Conservation (phyloP, 768 basidiomycete genomes). For the Leccinum disarticulatum region DNA sequence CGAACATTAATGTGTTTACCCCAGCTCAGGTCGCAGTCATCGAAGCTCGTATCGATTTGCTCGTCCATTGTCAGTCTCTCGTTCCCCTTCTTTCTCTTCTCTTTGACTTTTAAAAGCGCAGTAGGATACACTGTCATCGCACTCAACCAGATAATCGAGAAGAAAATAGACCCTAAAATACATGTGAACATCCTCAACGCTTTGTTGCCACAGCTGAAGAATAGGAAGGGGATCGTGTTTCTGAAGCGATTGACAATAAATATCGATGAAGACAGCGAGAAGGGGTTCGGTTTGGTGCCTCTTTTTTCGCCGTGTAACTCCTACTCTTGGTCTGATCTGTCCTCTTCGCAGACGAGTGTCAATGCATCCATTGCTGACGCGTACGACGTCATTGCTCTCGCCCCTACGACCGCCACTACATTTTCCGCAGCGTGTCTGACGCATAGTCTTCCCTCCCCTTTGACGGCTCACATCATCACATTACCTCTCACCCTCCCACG, state of each 20-base stretch:
- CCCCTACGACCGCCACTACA: conserved; percentile 68
- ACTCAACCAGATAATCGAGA: conserved; percentile 70
- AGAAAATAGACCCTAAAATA: conserved; percentile 68
- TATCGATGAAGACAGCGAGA: conserved; percentile 81
- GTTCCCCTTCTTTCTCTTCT: neutral
- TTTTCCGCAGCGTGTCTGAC: conserved; percentile 82
- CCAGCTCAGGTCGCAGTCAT: conserved; percentile 55
- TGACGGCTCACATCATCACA: conserved; percentile 80
- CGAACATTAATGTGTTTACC: conserved; percentile 42
- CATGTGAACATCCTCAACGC: conserved; percentile 64
- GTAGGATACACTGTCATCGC: conserved; percentile 87
- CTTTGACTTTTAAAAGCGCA: conserved; percentile 32
- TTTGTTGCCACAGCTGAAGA: conserved; percentile 59
- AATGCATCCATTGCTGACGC: conserved; percentile 57
- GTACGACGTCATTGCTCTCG: conserved; percentile 78
- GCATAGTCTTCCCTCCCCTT: conserved; percentile 69
- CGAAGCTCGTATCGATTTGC: conserved; percentile 64
- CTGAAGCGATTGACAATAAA: conserved; percentile 80
- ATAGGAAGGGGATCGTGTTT: conserved; percentile 58
- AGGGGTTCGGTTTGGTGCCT: conserved; percentile 77
- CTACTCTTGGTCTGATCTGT: neutral
- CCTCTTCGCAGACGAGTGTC: conserved; percentile 59
- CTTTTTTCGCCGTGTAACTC: neutral
- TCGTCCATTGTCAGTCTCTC: conserved; percentile 64
- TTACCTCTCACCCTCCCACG: conserved; percentile 77